Evolutionary conservation across 2,329 filamentous ascomycete species (phyloP), one percentile per base, ranked within the genome.

Genomic region (Alternaria conjuncta): DNA sequence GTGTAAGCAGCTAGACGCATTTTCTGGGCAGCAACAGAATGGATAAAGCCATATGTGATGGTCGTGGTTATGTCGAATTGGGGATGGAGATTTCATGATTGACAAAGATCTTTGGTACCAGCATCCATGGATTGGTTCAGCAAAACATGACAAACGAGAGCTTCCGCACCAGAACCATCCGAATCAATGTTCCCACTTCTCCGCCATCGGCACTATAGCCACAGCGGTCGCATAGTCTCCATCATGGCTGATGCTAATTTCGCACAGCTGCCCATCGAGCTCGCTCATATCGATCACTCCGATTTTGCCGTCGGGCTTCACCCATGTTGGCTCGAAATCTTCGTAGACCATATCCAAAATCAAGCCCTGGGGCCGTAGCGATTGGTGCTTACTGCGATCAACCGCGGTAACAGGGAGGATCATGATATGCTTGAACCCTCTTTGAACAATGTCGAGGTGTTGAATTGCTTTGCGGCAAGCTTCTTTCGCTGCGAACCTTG

Each of bases 191-290:
- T 25, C 30, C 30, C 2, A 41, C 12, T n/a, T 20, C 56, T 47
- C 26, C 59, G 67, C 64, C 3, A 18, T 46, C 9, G 78, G 76
- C n/a, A 86, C 88, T 32, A 93, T 67, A 67, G 90, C 92, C 1
- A 90, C 84, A 7, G 91, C 91, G 20, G 86, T 89, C 10, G 93
- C 93, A 80, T 94, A 97, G 8, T 93, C 90, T 2, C 88, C 90
- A 78, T 97, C 94, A 77, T 97, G 94, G 73, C 91, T 96, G 71
- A 97, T 96, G 63, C 91, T 95, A 47, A 97, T 77, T 72, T 87
- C 84, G 13, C 89, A 93, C 54, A 88, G 83, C 68, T 88, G 86
- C 2, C 78, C 78, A 7, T 78, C 70, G 12, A 77, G 50, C 8
- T 63, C 56, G 36, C 66, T 54, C 9, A 72, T 32, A 57, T 69